Evolutionary conservation across 169 alveolate species (phyloP).

Genomic region (Perkinsus marinus): DNA sequence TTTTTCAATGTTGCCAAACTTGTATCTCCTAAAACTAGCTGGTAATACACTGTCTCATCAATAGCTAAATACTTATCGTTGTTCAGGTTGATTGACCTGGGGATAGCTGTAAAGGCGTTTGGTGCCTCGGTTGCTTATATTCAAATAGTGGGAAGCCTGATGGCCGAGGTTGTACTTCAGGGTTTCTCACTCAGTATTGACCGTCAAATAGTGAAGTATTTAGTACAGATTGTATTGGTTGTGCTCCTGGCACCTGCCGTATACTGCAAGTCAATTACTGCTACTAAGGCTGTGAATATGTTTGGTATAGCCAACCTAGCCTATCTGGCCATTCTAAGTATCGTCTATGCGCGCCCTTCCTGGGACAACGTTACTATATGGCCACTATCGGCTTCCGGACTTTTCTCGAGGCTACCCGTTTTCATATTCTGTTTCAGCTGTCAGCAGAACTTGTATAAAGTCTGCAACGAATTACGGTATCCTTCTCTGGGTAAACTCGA

Average conservation of each 20-base stretch:
- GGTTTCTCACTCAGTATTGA: not conserved
- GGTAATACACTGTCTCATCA: not conserved
- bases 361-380: not conserved
- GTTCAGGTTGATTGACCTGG: not conserved
- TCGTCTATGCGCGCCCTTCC: not conserved
- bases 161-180: not conserved
- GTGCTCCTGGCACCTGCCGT: not conserved
- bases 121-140: not conserved
- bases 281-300: not conserved
- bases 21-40: not conserved
- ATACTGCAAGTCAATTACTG: not conserved
- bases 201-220: not conserved
- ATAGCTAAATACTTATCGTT: not conserved
- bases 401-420: not conserved
- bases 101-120: not conserved
- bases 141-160: not conserved
- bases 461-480: not conserved
- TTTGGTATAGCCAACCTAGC: not conserved
- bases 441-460: not conserved
- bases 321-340: not conserved
- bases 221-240: not conserved
- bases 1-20: not conserved
- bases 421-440: not conserved
- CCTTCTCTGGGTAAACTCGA: not conserved
- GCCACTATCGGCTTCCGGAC: not conserved